Conservation (phyloP, 2,329 filamentous ascomycete species). For the Esteya vermicola region DNA sequence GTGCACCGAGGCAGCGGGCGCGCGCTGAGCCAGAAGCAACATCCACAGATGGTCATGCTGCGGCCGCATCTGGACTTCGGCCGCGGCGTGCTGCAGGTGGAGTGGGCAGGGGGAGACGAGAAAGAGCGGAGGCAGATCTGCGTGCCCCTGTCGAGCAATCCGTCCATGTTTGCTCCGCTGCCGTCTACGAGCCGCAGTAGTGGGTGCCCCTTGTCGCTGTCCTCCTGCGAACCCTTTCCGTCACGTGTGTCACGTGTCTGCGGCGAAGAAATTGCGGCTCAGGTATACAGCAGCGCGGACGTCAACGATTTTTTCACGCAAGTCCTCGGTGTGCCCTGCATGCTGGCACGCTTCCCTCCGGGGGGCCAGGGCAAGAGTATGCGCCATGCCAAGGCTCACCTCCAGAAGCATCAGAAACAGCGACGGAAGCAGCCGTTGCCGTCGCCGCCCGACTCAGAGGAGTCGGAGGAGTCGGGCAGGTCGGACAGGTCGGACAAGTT, state of each 20-base stretch:
- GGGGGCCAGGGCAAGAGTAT: slow-evolving; percentile 42
- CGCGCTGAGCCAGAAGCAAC: slow-evolving; percentile 76
- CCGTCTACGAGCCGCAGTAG: not conserved
- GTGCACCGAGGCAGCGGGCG: slow-evolving; percentile 74
- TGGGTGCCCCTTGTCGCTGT: not conserved
- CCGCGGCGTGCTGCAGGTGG: slow-evolving; percentile 48
- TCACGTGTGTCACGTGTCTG: slow-evolving; percentile 52
- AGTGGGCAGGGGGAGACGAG: slow-evolving; percentile 24
- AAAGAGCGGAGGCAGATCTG: slow-evolving; percentile 23
- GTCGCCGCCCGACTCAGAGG: slow-evolving; percentile 42
- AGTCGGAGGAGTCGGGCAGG: too few species aligned
- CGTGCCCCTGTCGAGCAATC: slow-evolving; percentile 55
- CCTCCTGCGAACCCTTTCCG: slow-evolving; percentile 13
- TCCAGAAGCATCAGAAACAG: slow-evolving; percentile 44
- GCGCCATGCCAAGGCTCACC: slow-evolving; percentile 58
- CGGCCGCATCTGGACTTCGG: slow-evolving; percentile 60
- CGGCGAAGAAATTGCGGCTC: slow-evolving; percentile 60
- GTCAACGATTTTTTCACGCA: slow-evolving; percentile 67
- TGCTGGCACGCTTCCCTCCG: slow-evolving; percentile 70
- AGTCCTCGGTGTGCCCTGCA: slow-evolving; percentile 64
- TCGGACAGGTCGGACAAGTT: too few species aligned
- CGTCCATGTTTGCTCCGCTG: slow-evolving; percentile 33
- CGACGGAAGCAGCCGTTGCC: slow-evolving; percentile 17
- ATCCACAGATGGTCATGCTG: slow-evolving; percentile 77
- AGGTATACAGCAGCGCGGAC: slow-evolving; percentile 50